Percentiles rank a stretch among this genome's conserved stretches.
Evolutionary conservation across 495 filamentous ascomycete species (phyloP).

Genomic region (Chaetomium cochliodes): DNA sequence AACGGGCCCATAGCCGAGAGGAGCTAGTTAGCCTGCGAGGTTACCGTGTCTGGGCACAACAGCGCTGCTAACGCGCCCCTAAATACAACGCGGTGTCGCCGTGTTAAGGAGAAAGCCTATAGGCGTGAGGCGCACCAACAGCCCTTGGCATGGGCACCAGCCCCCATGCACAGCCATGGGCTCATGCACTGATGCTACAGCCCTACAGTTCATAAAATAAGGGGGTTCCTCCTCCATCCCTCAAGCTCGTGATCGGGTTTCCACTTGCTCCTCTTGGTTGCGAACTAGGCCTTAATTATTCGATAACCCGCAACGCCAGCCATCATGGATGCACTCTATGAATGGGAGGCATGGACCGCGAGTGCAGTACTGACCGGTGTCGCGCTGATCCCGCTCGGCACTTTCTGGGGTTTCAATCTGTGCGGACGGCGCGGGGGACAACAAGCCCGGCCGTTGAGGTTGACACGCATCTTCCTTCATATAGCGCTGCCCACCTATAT

Average conservation of each 20-base stretch:
- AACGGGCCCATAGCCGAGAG: neutral
- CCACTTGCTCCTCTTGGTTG: too few species aligned
- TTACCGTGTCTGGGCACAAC: neutral
- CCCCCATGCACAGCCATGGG: neutral
- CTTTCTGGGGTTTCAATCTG: neutral
- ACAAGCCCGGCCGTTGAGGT: neutral
- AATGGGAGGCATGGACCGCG: neutral
- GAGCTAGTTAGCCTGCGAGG: neutral
- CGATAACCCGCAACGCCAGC: neutral
- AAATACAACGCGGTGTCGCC: neutral
- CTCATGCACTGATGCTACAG: neutral
- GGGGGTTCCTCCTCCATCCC: too few species aligned
- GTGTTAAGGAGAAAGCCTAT: neutral
- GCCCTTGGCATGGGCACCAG: neutral
- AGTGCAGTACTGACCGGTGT: conserved; percentile 3
- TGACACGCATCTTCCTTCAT: neutral
- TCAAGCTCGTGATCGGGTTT: too few species aligned
- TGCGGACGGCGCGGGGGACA: neutral
- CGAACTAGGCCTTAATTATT: neutral
- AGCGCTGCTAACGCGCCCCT: neutral
- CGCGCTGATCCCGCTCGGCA: neutral
- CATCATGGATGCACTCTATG: neutral
- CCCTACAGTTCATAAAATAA: neutral
- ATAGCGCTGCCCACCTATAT: neutral
- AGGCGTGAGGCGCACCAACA: neutral